Base-by-base conservation (phyloP, 2,329 filamentous ascomycete species). In the Pseudocercospora cruenta region DNA sequence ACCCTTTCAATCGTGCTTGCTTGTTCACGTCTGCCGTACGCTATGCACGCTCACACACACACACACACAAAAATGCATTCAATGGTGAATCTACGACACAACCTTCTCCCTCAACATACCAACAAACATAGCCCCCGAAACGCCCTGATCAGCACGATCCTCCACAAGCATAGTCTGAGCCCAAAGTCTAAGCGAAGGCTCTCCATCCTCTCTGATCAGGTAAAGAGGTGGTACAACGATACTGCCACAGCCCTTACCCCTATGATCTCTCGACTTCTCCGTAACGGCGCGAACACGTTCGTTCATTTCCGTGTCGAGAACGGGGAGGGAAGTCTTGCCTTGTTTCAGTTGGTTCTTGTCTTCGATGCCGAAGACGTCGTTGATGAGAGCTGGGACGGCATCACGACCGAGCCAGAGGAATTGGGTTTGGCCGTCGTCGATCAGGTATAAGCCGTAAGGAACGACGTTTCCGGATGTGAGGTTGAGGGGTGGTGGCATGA, bases 361-460 rank as follows among this genome's bases (percentile, higher is more conserved):
- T 54, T 90, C 85, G 10, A 95, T 85, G 24, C 93, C 94, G 78
- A 99, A 99, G 5, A 98, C 94, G 74, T 99, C 95, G 60, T 86
- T 81, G 47, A 98, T 84, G 33, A 99, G 86, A 76, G 96, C 93
- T 1, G 93, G 93, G 28, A 99, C 93, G 1, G 94, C 91, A 72
- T 99, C 94, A 39, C 94, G 89, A 14, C 95, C 95, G 21, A 98
- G 86, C 95, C 95, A 99, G 57, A 99, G 82, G 85, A 99, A 99
- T 78, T 99, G 95, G 5, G 93, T 97, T 80, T 97, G 94, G 2
- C 94, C 94, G 75, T 99, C 95, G 74, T 99, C 95, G 73, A 99
- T 95, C 65, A 99, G 86, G 80, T 99, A 99, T 19, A 99, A 83
- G 28, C 95, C 95, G 76, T 96, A 97, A 0, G 93, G 87, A 3